These are phyloP conservation scores for Sclerotinia minor DNA, from an alignment of 2,329 filamentous ascomycete species.

Conservation along the genomic window DNA sequence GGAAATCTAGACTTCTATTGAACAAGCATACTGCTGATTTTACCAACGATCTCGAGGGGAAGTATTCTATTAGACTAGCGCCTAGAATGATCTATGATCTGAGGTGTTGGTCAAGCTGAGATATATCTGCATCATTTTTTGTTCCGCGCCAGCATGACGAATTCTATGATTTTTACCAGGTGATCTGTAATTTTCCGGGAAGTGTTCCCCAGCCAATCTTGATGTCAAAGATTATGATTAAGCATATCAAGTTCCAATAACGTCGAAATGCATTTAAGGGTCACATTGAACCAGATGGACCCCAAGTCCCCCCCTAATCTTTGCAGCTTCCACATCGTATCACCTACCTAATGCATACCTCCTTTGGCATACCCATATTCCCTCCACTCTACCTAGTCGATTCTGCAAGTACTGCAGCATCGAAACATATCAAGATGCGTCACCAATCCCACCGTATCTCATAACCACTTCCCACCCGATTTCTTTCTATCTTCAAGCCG, in stretches of 20 bases:
- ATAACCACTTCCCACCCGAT: not conserved
- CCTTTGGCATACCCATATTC: not conserved
- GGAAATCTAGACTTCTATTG: not conserved
- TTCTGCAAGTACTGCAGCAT: not conserved
- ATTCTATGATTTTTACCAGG: not conserved
- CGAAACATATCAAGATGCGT: not conserved
- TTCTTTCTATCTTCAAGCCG: not conserved
- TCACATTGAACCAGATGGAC: not conserved
- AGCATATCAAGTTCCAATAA: not conserved
- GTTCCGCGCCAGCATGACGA: not conserved
- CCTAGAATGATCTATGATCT: slow-evolving; percentile 7
- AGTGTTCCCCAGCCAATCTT: not conserved
- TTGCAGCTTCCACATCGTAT: not conserved
- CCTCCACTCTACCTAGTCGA: not conserved
- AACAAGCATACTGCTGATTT: not conserved
- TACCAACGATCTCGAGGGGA: not conserved
- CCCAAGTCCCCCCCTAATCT: not conserved
- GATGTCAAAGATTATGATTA: not conserved
- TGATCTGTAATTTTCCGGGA: not conserved
- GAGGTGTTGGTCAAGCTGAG: slow-evolving; percentile 4
- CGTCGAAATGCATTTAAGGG: not conserved
- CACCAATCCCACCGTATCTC: not conserved
- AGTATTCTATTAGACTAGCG: not conserved
- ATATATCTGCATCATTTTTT: slow-evolving; percentile 9
- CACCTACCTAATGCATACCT: not conserved